Conservation (phyloP, 2,329 filamentous ascomycete genomes). For the Monosporascus sp. region DNA sequence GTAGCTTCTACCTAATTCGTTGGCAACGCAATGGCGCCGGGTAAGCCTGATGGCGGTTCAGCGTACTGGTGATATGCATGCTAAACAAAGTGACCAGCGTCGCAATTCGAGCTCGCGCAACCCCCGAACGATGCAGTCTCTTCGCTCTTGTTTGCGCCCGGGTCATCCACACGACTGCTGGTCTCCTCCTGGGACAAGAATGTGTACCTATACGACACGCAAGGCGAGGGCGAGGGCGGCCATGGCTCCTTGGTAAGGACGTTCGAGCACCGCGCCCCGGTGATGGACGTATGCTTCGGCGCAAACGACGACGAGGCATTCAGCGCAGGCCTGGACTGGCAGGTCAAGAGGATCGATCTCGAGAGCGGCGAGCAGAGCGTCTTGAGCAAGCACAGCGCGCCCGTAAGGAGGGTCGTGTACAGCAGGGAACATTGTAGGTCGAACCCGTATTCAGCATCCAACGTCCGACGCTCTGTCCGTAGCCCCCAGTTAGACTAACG, state of each 20-base stretch:
- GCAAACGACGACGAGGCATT: slow-evolving; percentile 77
- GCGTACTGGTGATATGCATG: no score
- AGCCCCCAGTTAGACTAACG: background rate
- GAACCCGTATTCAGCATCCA: background rate
- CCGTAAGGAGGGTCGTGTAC: slow-evolving; percentile 81
- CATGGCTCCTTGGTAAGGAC: slow-evolving; percentile 62
- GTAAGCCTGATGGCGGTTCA: slow-evolving; percentile 6
- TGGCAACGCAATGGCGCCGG: slow-evolving; percentile 18
- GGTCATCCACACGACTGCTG: slow-evolving; percentile 69
- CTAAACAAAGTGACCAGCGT: slow-evolving; percentile 35
- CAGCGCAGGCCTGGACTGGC: slow-evolving; percentile 80
- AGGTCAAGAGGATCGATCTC: slow-evolving; percentile 72
- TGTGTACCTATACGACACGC: slow-evolving; percentile 82
- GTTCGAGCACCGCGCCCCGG: slow-evolving; percentile 76
- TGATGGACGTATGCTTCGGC: slow-evolving; percentile 90
- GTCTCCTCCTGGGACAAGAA: slow-evolving; percentile 93
- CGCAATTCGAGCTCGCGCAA: slow-evolving; percentile 77
- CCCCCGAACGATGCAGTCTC: slow-evolving; percentile 86
- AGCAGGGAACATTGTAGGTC: slow-evolving; percentile 62
- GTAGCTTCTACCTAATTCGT: no score
- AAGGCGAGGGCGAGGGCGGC: slow-evolving; percentile 44
- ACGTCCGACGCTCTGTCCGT: background rate
- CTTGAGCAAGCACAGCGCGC: slow-evolving; percentile 71
- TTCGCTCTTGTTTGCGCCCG: slow-evolving; percentile 76
- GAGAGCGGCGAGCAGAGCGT: slow-evolving; percentile 66